Evolutionary conservation across 176 grass and related monocot genomes (phyloP).

Genomic region (Aegilops tauschii): DNA sequence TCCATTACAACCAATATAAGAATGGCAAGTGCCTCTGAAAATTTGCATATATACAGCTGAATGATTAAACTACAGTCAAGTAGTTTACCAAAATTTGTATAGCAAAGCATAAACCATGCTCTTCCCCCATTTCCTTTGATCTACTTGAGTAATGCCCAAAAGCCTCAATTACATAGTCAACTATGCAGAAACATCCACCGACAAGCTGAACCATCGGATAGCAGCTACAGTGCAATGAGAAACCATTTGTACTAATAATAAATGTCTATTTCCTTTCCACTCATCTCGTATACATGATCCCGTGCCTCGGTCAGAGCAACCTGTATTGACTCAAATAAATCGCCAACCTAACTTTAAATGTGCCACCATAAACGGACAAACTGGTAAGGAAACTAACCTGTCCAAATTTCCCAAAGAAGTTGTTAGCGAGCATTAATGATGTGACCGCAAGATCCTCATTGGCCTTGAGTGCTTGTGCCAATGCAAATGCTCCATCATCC

Average conservation of each 20-base stretch:
- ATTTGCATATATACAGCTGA: conserved; percentile 31
- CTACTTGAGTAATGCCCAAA: conserved; percentile 28
- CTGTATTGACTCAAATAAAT: conserved; percentile 48
- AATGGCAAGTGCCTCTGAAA: conserved; percentile 4
- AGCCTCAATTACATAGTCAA: neutral
- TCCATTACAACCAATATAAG: conserved; percentile 1
- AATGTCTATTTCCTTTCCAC: conserved; percentile 84
- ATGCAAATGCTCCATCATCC: conserved; percentile 90
- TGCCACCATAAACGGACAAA: neutral
- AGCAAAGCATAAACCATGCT: conserved; percentile 29
- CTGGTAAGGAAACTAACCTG: conserved; percentile 51
- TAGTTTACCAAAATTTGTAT: conserved; percentile 41
- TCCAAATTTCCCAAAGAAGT: conserved; percentile 95
- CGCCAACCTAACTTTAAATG: conserved; percentile 14
- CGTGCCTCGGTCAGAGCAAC: conserved; percentile 82
- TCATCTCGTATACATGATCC: conserved; percentile 94
- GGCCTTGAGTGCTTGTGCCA: conserved; percentile 90
- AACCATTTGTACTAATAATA: conserved; percentile 56
- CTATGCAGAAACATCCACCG: neutral
- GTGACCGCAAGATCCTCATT: conserved; percentile 86
- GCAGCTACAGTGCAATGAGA: neutral
- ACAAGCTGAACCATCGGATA: neutral
- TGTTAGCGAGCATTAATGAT: conserved; percentile 77
- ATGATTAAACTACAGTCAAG: conserved; percentile 33
- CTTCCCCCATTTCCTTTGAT: conserved; percentile 14